A percentile compares a stretch with the other conserved stretches of the same genome.
Conservation (phyloP, 1,284 basidiomycete genomes). For the Caloboletus firmus region DNA sequence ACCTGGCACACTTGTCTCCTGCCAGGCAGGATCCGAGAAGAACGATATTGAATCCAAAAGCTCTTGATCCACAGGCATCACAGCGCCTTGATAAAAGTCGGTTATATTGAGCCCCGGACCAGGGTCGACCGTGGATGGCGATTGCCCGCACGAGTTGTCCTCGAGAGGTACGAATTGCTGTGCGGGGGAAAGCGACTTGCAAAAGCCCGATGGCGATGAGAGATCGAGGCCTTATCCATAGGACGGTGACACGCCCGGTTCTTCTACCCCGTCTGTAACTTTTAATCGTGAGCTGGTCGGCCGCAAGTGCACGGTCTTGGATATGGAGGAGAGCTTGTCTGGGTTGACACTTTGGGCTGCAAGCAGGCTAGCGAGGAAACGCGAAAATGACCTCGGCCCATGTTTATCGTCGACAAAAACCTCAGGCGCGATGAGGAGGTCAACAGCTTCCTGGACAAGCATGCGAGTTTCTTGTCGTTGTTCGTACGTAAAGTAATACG, state of each 20-base stretch:
- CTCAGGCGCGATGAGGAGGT: conserved; percentile 62
- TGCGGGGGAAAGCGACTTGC: conserved; percentile 18
- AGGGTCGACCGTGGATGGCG: conserved; percentile 9
- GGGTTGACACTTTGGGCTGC: conserved; percentile 51
- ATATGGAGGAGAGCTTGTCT: conserved; percentile 34
- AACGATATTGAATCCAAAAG: conserved; percentile 62
- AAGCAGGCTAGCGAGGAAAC: conserved; percentile 70
- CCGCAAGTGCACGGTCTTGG: conserved; percentile 14
- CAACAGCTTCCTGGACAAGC: conserved; percentile 62
- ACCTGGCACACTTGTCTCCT: conserved; percentile 55
- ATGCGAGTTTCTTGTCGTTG: conserved; percentile 59
- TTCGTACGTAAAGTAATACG: conserved; percentile 53
- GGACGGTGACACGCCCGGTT: conserved; percentile 1
- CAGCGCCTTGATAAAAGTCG: conserved; percentile 47
- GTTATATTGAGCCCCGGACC: conserved; percentile 35
- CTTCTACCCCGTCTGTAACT: conserved; percentile 10
- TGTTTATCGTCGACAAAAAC: conserved; percentile 77
- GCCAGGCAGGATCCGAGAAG: conserved; percentile 53
- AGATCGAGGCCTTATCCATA: conserved; percentile 3
- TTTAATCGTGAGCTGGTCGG: conserved; percentile 17
- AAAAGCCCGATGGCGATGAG: conserved; percentile 18
- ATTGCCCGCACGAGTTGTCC: conserved; percentile 12
- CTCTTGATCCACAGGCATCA: conserved; percentile 56
- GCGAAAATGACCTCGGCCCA: conserved; percentile 71
- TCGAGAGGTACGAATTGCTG: conserved; percentile 12